These are phyloP conservation scores for Penicillium diatomitis DNA, from an alignment of 495 filamentous ascomycete species.

Conservation along the genomic window DNA sequence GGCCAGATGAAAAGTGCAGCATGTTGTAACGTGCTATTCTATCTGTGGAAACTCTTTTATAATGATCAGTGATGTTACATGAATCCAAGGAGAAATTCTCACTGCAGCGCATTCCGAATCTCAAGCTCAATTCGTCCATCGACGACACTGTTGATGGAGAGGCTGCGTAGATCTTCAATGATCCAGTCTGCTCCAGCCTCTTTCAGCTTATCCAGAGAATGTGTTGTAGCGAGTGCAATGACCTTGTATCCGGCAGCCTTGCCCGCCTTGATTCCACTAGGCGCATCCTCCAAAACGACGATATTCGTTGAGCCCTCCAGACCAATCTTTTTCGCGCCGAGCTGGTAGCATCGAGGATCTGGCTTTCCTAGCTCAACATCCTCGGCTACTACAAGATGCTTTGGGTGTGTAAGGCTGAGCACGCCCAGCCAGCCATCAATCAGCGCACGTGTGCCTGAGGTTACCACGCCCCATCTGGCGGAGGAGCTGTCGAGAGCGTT, in stretches of 20 bases:
- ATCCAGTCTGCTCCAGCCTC: slow-evolving; percentile 81
- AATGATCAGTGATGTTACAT: no score
- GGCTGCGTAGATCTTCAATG: slow-evolving; percentile 66
- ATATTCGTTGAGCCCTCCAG: slow-evolving; percentile 46
- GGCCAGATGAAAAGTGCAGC: no score
- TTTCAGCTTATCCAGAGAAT: slow-evolving; percentile 59
- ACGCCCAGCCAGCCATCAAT: slow-evolving; percentile 80
- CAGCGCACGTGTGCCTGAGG: slow-evolving; percentile 73
- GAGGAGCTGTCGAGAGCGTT: slow-evolving; percentile 44
- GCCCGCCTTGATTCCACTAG: slow-evolving; percentile 81
- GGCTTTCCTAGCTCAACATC: slow-evolving; percentile 84
- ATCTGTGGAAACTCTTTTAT: no score
- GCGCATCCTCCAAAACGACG: slow-evolving; percentile 85
- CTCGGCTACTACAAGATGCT: slow-evolving; percentile 73
- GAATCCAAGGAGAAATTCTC: slow-evolving; percentile 1
- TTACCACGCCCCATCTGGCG: slow-evolving; percentile 85
- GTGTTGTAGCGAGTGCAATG: slow-evolving; percentile 77
- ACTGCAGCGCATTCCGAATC: slow-evolving; percentile 38
- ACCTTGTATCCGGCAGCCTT: slow-evolving; percentile 88
- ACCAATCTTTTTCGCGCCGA: slow-evolving; percentile 57
- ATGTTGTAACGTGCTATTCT: no score
- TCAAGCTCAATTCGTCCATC: slow-evolving; percentile 48
- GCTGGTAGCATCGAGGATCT: slow-evolving; percentile 67
- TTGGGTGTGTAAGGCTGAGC: slow-evolving; percentile 62
- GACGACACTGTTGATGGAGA: slow-evolving; percentile 47